Evolutionary conservation across 495 filamentous ascomycete genomes (phyloP), one percentile per base, ranked within the genome.

Genomic region (Neurospora sp.): DNA sequence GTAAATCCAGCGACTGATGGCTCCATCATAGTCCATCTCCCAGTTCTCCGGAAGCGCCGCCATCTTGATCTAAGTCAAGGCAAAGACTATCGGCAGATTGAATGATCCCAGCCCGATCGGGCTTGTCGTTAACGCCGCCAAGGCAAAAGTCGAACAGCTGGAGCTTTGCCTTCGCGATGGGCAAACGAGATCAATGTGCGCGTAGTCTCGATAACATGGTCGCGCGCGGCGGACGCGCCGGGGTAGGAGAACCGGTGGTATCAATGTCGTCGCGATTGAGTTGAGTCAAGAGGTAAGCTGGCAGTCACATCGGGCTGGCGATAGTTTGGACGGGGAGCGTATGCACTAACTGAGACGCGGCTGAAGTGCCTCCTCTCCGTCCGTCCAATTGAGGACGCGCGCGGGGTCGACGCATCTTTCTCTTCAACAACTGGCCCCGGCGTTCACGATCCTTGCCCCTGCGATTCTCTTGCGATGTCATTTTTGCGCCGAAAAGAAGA

Each of bases 1-100:
- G 69, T 83, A 87, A 54, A 84, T 81, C 85, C 85, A 87, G 14
- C 85, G 82, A 37, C 54, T 66, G 27, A 66, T 66, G 39, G 70
- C 78, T 38, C 83, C 84, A 66, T 87, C 85, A 73, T 87, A 85
- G 70, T 85, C 85, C 72, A 77, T 81, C 70, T 85, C 82, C 85
- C 85, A 87, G 71, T 82, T 82, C 23, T 82, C 81, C 0, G 84
- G 84, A 39, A 87, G 81, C 70, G 71, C 73, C 23, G 82, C 71
- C 82, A 85, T 84, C 4, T 27, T 69, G 37, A 16, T 16, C 12
- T 40, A 0, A 6, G 1, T 6, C 27, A 5, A 18, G 3, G 27
- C 12, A 4, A 59, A 59, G 20, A 59, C 10, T 27, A 10, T 59
- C 2, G 14, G 6, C 1, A 0, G 1, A 35, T 0, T 62, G 14